Conservation (phyloP, 148 eudicot genomes). For the Suaeda aralocaspica region DNA sequence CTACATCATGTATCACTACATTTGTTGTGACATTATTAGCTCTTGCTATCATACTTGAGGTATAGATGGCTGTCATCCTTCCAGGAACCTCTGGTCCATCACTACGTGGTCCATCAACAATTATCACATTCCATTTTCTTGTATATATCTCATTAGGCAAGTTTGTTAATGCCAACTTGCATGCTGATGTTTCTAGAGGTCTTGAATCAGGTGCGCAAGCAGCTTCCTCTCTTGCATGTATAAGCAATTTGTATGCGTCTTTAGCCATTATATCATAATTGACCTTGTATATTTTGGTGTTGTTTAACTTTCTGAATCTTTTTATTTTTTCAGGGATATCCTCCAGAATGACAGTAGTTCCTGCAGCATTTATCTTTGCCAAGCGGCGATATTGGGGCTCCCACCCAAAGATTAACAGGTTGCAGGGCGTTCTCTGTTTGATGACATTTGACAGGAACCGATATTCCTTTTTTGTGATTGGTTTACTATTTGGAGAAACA, state of each 20-base stretch:
- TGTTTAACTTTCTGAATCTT: conserved; percentile 24
- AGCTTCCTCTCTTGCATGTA: conserved; percentile 47
- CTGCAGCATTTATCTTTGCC: conserved; percentile 49
- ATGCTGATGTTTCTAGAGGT: conserved; percentile 34
- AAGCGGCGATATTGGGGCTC: conserved; percentile 48
- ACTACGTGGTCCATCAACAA: conserved; percentile 84
- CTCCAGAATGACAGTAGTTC: conserved; percentile 60
- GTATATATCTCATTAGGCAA: conserved; percentile 59
- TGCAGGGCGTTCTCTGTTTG: conserved; percentile 62
- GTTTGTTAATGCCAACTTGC: conserved; percentile 49
- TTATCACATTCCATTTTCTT: conserved; percentile 67
- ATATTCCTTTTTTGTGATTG: conserved; percentile 51
- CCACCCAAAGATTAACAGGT: conserved; percentile 77
- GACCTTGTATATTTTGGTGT: conserved; percentile 45
- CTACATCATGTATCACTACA: conserved; percentile 79
- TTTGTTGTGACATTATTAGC: conserved; percentile 50
- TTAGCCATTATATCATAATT: conserved; percentile 49
- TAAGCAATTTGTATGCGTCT: conserved; percentile 70
- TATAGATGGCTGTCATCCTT: conserved; percentile 80
- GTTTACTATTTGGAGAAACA: background rate
- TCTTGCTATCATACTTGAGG: conserved; percentile 68
- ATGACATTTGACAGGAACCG: conserved; percentile 47
- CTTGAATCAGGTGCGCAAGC: conserved; percentile 36
- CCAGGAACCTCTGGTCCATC: conserved; percentile 66
- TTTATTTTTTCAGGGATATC: conserved; percentile 37